Evolutionary conservation across 2,329 filamentous ascomycete species (phyloP), one percentile per base, ranked within the genome.

Genomic region (Verticillium dahliae): DNA sequence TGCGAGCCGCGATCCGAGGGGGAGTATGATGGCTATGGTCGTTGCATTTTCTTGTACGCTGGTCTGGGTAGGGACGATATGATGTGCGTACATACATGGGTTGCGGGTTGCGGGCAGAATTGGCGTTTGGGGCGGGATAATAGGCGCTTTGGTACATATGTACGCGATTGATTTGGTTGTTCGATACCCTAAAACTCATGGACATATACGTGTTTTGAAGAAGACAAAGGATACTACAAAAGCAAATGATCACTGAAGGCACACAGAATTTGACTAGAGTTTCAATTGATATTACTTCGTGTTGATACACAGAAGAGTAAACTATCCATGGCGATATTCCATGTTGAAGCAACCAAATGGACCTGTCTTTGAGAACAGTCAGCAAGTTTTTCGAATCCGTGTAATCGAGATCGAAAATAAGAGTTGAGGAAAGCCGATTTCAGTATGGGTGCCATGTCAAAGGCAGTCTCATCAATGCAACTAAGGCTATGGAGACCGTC

Each of bases 391-490:
- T 18, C 9, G 4, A 18, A 18, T 11, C n/a, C 27, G 27, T 31
- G 27, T 31, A 27, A 52, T 52, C 7, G 45, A 52, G 13, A 45
- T 3, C 1, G 10, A 22, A 18, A 37, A 50, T 6, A 50, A 34
- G 14, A n/a, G 27, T 31, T 45, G 22, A 15, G 27, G 55, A 56
- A 60, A 37, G 59, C 52, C 52, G 61, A 33, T 58, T 58, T 65
- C 64, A 65, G 64, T 65, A 59, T 37, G 61, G 61, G 61, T 56
- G 63, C 64, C 64, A 56, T 65, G 64, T 65, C 64, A 65, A 65
- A 63, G 64, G 64, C 64, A 59, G 55, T 65, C 58, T 65, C 64
- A 65, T 65, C 64, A 65, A 65, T 61, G 64, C 64, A 65, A 63
- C 45, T 52, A 63, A 59, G 61, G 64, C 64, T 65, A 63, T 63